A percentile compares a stretch with the other conserved stretches of the same genome.
phyloP scores from a whole-genome alignment of 1,284 basidiomycete species.

The Omphalotus olearius region DNA sequence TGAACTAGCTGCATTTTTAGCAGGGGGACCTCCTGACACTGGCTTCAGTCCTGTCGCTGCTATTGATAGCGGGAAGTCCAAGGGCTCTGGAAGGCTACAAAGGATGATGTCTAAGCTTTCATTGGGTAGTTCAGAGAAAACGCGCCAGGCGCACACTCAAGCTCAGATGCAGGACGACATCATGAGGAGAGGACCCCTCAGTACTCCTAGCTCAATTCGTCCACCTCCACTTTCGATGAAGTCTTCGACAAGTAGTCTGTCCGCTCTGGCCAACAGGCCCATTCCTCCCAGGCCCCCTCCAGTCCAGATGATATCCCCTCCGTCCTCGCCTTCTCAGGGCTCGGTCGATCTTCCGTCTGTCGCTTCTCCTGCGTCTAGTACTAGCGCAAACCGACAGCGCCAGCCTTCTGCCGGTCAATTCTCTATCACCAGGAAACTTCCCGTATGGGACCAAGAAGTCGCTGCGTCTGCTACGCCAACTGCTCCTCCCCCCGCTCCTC shows the following conservation, averaged over 20 bases:
- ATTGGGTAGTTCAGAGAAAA: conserved; percentile 48
- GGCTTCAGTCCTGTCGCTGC: not conserved
- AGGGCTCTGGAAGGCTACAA: conserved; percentile 55
- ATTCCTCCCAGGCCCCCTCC: conserved; percentile 48
- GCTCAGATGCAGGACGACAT: conserved; percentile 18
- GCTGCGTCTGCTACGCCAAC: not conserved
- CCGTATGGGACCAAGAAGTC: not conserved
- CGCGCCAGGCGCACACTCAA: conserved; percentile 22
- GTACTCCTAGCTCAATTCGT: conserved; percentile 17
- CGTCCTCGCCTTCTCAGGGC: conserved; percentile 33
- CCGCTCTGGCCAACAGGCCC: conserved; percentile 50
- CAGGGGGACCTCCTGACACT: conserved; percentile 28
- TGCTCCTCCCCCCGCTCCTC: not conserved
- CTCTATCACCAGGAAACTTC: not conserved
- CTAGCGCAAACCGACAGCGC: not conserved
- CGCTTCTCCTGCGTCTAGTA: not conserved
- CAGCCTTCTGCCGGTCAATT: not conserved
- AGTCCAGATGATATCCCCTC: conserved; percentile 34
- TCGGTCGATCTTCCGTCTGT: conserved; percentile 11
- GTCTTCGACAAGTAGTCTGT: conserved; percentile 37
- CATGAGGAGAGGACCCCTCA: conserved; percentile 10
- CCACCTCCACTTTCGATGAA: conserved; percentile 23
- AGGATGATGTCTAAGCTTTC: conserved; percentile 76
- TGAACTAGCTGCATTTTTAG: conserved; percentile 25
- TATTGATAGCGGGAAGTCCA: conserved; percentile 32